phyloP scores from a whole-genome alignment of 768 basidiomycete species.

The Suillus luteus region DNA sequence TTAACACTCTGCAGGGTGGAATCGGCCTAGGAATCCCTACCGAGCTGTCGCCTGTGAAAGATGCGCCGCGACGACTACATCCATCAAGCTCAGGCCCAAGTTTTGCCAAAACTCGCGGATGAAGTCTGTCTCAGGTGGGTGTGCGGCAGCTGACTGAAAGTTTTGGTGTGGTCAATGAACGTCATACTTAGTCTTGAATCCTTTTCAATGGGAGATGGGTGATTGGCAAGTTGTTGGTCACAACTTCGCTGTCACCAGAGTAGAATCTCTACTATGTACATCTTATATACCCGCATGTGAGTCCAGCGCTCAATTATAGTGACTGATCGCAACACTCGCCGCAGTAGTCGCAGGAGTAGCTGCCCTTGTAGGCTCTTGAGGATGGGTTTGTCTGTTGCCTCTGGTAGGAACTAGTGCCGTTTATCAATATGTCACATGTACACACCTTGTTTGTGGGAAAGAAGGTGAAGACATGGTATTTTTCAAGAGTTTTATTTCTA shows the following conservation, averaged over 20 bases:
- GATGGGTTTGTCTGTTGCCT: no score
- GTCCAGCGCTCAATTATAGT: no score
- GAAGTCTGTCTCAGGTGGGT: neutral
- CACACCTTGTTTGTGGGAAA: neutral
- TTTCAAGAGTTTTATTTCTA: neutral
- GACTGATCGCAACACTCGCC: no score
- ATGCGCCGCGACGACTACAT: conserved; percentile 46
- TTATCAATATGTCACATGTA: neutral
- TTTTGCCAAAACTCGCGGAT: conserved; percentile 10
- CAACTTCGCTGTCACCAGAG: neutral
- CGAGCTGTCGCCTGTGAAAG: conserved; percentile 65
- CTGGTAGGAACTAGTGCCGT: no score
- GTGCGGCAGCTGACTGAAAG: no score
- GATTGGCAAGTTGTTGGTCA: neutral
- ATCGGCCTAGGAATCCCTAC: conserved; percentile 64
- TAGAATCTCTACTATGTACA: neutral
- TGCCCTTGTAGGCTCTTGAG: no score
- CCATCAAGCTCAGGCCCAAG: conserved; percentile 24
- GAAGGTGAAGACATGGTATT: neutral
- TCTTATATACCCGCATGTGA: no score
- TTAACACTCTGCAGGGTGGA: conserved; percentile 32
- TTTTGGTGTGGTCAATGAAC: neutral
- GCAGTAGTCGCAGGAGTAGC: no score
- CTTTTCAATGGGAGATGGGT: neutral
- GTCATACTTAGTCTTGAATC: neutral